Evolutionary conservation across 306 rosid species (phyloP), one percentile per base, ranked within the genome.

Genomic region (Inga leiocalycina): DNA sequence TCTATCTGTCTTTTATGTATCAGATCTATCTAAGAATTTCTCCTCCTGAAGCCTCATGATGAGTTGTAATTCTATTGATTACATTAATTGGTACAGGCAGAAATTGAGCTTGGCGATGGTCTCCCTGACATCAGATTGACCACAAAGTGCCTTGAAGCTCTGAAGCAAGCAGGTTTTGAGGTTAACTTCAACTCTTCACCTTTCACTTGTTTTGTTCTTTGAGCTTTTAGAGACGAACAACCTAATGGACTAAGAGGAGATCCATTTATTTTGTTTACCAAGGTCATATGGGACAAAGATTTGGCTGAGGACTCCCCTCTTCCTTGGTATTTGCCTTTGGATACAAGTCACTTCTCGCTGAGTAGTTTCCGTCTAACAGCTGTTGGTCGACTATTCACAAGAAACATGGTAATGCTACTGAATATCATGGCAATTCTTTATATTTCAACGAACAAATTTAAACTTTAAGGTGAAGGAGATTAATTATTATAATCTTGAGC

Each of bases 131-230:
- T 94, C 85, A 92, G 97, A 80, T 85, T 78, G 86, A 91, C 97
- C 15, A 69, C 82, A 67, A 88, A 92, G 73, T 94, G 98, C 84
- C 88, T 87, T 59, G 95, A 92, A 87, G 97, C 98, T 84, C 84
- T 92, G 59, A 89, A 89, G 78, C 90, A 91, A 94, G 97, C 97
- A 10, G 95, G 97, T 82, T 94, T 94, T 87, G 93, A 94, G 98
- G 98, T 94, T 49, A 68, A 86, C 77, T 75, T 65, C 5, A 44
- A 69, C 39, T 44, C 17, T 19, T 43, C 44, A 51, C 52, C 52
- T 43, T 81, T 39, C 71, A 13, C 39, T 67, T 14, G 46, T 48
- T 22, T 46, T 73, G 32, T 44, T 70, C 67, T 74, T 22, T 81
- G 66, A 80, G 77, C 59, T 71, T 34, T 10, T 54, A 43, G 69